Percentiles rank a stretch among this genome's conserved stretches.
These are phyloP conservation scores for Lipomyces lipofer DNA, from an alignment of 805 yeast genomes.

Conservation along the genomic window DNA sequence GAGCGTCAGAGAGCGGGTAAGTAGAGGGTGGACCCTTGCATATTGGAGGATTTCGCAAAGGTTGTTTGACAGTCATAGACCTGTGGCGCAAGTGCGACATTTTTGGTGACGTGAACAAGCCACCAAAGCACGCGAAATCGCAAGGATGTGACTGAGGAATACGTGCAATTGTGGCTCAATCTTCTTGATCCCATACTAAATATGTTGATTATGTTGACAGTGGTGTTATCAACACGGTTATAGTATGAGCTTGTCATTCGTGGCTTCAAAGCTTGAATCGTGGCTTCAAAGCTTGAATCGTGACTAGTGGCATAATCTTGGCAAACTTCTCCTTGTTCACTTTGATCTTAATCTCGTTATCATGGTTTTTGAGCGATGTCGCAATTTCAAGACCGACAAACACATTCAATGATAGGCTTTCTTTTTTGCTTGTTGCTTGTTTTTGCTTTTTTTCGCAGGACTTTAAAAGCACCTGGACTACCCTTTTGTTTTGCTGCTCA, in stretches of 20 bases:
- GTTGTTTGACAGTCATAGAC: no score
- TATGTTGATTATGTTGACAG: no score
- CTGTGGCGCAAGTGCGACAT: no score
- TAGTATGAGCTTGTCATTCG: not conserved
- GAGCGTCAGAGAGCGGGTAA: not conserved
- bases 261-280: not conserved
- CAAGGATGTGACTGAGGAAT: not conserved
- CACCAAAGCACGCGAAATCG: not conserved
- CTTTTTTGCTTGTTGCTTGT: not conserved
- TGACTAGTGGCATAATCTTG: no score
- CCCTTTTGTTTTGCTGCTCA: not conserved
- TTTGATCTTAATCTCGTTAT: not conserved
- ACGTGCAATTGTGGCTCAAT: not conserved
- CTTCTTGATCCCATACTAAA: no score
- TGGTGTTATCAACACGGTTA: not conserved
- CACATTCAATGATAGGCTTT: no score
- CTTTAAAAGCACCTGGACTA: not conserved
- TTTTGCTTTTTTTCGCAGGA: not conserved
- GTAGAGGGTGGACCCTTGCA: not conserved
- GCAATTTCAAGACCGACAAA: not conserved
- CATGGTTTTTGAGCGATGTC: not conserved
- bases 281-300: not conserved
- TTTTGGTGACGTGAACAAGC: not conserved
- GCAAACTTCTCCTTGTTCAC: no score
- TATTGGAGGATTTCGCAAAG: not conserved